Evolutionary conservation across 2,329 filamentous ascomycete species (phyloP).

Genomic region (Paecilomyces sp.): DNA sequence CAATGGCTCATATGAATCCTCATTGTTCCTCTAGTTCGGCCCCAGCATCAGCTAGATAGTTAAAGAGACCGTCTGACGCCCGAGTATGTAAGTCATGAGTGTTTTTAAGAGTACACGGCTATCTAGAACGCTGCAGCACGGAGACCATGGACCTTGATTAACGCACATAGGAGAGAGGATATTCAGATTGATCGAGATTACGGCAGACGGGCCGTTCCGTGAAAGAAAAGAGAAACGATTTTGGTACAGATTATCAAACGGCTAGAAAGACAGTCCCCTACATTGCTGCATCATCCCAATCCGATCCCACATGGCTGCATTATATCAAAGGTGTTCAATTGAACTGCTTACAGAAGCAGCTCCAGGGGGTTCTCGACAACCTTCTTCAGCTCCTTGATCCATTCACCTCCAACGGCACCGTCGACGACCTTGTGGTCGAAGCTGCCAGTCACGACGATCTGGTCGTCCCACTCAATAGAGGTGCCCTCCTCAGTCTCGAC

Average conservation of each 20-base stretch:
- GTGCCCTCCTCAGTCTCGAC: slow-evolving; percentile 77
- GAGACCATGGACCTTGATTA: neutral
- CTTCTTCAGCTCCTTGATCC: slow-evolving; percentile 96
- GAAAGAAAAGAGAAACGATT: slow-evolving; percentile 17
- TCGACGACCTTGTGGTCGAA: slow-evolving; percentile 99
- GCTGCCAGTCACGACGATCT: slow-evolving; percentile 89
- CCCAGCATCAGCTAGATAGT: neutral
- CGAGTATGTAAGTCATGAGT: neutral
- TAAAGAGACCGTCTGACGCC: neutral
- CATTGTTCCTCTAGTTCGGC: neutral
- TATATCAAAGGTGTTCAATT: slow-evolving; percentile 1
- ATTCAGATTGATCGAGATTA: neutral
- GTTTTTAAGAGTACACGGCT: neutral
- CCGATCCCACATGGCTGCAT: slow-evolving; percentile 7
- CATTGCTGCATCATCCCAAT: slow-evolving; percentile 9
- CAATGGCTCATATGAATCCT: neutral
- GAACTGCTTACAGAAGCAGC: slow-evolving; percentile 67
- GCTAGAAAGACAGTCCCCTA: slow-evolving; percentile 10
- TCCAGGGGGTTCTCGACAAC: slow-evolving; percentile 95
- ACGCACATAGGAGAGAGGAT: neutral
- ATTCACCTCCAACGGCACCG: slow-evolving; percentile 91
- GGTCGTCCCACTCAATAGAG: slow-evolving; percentile 85
- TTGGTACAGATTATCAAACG: slow-evolving; percentile 31
- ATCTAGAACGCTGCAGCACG: neutral
- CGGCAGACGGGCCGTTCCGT: neutral